Evolutionary conservation across 306 rosid genomes (phyloP), one percentile per base, ranked within the genome.

Genomic region (Betula pendula): DNA sequence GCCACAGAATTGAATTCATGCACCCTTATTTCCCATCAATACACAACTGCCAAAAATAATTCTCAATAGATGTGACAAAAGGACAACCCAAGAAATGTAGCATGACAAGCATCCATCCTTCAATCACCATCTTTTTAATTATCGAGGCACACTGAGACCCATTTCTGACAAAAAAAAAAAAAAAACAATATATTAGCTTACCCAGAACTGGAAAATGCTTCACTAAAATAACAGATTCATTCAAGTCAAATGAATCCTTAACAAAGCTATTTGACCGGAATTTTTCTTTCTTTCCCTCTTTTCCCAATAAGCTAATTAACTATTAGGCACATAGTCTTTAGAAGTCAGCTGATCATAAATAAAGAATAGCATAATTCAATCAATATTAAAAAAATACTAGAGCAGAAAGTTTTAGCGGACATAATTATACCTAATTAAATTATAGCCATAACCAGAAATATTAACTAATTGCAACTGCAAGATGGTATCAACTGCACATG

Each of bases 71-170:
- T 50, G 73, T 79, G 71, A 73, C 0, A 38, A 84, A 80, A 74
- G 65, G 73, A 59, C 65, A 69, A 22, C 72, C 73, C 75, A 65
- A 55, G 62, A 75, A 53, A 79, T 40, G 48, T 40, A 72, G 71
- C 42, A 74, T 51, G 80, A 43, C 80, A 66, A 78, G 35, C 62
- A 77, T 85, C 83, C 77, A 70, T 83, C 84, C 75, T 66, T 56
- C 80, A 67, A 75, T 75, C 70, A 63, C 79, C 45, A 71, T 74
- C 88, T 15, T 13, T 83, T 49, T 53, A 75, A 70, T 88, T 84
- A 90, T 89, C 96, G 94, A 0, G 93, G 94, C 75, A 89, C 88
- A 45, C 93, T 80, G 69, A 88, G 96, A 70, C 93, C 96, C 73
- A 91, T 78, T 78, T 91, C 98, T 93, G 91, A 80, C 80, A 58